A percentile compares a stretch with the other conserved stretches of the same genome.
These are phyloP conservation scores for Endocarpon pusillum DNA, from an alignment of 495 filamentous ascomycete species.

Conservation along the genomic window DNA sequence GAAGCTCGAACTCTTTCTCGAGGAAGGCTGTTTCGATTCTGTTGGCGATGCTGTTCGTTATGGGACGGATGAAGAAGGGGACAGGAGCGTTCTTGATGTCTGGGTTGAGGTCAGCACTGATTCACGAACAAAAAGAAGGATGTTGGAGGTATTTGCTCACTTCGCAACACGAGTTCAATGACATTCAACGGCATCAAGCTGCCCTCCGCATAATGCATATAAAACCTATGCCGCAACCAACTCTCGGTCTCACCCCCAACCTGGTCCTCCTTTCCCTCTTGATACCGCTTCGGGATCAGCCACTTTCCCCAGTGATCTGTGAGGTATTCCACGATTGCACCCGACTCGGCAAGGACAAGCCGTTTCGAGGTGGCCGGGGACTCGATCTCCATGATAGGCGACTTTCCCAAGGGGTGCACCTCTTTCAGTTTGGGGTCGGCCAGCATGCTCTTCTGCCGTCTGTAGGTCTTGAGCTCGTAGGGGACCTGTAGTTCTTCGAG, in stretches of 20 bases:
- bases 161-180: slow-evolving; percentile 35
- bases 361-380: slow-evolving; percentile 27
- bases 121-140: neutral
- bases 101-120: slow-evolving; percentile 10
- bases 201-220: slow-evolving; percentile 71
- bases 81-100: slow-evolving; percentile 44
- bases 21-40: slow-evolving; percentile 44
- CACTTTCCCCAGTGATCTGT: slow-evolving; percentile 48
- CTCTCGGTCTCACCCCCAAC: slow-evolving; percentile 55
- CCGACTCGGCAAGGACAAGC: slow-evolving; percentile 63
- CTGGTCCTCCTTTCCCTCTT: slow-evolving; percentile 32
- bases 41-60: slow-evolving; percentile 45
- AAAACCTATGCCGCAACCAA: slow-evolving; percentile 62
- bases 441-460: slow-evolving; percentile 38
- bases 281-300: slow-evolving; percentile 48
- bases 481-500: slow-evolving; percentile 66
- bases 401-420: slow-evolving; percentile 74
- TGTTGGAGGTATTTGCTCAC: too few species aligned
- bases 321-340: slow-evolving; percentile 64
- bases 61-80: slow-evolving; percentile 74
- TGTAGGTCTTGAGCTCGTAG: slow-evolving; percentile 63
- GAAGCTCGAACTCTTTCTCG: slow-evolving; percentile 40
- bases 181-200: slow-evolving; percentile 56
- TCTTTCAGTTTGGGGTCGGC: slow-evolving; percentile 58
- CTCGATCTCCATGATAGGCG: slow-evolving; percentile 52